phyloP scores from a whole-genome alignment of 805 yeast species.

The Metschnikowia anglica region DNA sequence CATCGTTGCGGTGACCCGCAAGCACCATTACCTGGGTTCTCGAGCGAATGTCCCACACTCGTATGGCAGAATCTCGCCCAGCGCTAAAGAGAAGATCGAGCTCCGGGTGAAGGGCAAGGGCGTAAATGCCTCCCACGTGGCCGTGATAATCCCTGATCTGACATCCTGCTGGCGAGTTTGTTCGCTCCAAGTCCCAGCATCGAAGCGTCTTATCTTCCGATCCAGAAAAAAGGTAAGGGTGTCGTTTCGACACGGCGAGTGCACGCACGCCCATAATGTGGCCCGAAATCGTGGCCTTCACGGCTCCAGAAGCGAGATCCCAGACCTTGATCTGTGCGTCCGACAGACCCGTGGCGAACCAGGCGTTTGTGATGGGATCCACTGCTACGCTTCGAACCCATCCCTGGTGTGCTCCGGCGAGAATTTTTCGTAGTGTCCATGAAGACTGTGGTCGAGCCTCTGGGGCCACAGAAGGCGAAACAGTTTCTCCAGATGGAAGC shows the following conservation, averaged over 20 bases:
- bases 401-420: conserved; percentile 84
- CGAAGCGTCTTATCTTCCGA: conserved; percentile 91
- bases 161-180: conserved; percentile 52
- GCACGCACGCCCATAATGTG: conserved; percentile 89
- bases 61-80: conserved; percentile 80
- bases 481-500: not conserved
- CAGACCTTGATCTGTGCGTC: conserved; percentile 89
- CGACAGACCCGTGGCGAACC: conserved; percentile 90
- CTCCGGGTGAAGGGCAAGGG: conserved; percentile 84
- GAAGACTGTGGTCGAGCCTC: conserved; percentile 3
- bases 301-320: conserved; percentile 73
- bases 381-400: conserved; percentile 83
- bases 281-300: conserved; percentile 80
- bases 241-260: conserved; percentile 65
- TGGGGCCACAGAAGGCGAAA: no score
- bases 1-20: conserved; percentile 76
- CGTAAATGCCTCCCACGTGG: conserved; percentile 84
- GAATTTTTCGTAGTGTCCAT: conserved; percentile 72
- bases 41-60: conserved; percentile 93
- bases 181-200: conserved; percentile 95
- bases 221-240: conserved; percentile 87
- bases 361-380: conserved; percentile 79
- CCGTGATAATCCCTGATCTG: conserved; percentile 87
- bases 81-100: conserved; percentile 81
- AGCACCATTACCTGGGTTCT: conserved; percentile 71